A percentile compares a stretch with the other conserved stretches of the same genome.
phyloP scores from a whole-genome alignment of 1,284 basidiomycete genomes.

The Pseudozyma pruni region DNA sequence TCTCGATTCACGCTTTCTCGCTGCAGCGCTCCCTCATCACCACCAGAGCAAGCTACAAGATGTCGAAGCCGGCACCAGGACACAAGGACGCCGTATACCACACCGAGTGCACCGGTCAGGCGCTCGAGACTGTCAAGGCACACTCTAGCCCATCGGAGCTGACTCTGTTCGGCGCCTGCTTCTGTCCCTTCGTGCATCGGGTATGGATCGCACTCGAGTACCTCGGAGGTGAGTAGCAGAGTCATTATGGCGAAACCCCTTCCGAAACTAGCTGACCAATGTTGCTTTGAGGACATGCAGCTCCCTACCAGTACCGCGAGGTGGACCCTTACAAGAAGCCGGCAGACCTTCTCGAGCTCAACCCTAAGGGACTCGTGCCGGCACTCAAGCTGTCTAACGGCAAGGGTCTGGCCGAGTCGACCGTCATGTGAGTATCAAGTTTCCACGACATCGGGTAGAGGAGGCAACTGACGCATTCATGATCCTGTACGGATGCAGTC shows the following conservation, averaged over 20 bases:
- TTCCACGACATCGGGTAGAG: too few relatives aligned
- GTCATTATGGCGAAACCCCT: background rate
- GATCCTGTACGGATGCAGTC: too few relatives aligned
- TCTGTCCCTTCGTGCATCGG: constrained; percentile 78
- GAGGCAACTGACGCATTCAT: too few relatives aligned
- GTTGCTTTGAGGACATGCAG: constrained; percentile 51
- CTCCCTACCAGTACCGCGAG: constrained; percentile 71
- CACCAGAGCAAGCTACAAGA: constrained; percentile 9
- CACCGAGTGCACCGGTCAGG: constrained; percentile 72
- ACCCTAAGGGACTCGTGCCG: constrained; percentile 82
- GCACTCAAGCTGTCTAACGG: constrained; percentile 72
- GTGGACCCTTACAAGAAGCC: constrained; percentile 86
- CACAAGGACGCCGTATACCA: constrained; percentile 50
- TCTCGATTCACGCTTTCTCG: background rate
- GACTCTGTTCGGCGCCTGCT: constrained; percentile 76
- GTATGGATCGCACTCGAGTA: constrained; percentile 77
- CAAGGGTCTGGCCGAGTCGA: constrained; percentile 52
- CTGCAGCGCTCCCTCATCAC: background rate
- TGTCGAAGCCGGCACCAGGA: constrained; percentile 45
- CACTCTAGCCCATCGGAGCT: constrained; percentile 69
- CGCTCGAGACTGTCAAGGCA: constrained; percentile 73
- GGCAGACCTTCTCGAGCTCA: constrained; percentile 78
- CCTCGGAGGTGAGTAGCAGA: constrained; percentile 39
- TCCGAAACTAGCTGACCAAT: background rate
- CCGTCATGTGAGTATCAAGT: constrained; percentile 59